Conservation (phyloP, 352 stramenopile genomes). For the Aphanomyces astaci region DNA sequence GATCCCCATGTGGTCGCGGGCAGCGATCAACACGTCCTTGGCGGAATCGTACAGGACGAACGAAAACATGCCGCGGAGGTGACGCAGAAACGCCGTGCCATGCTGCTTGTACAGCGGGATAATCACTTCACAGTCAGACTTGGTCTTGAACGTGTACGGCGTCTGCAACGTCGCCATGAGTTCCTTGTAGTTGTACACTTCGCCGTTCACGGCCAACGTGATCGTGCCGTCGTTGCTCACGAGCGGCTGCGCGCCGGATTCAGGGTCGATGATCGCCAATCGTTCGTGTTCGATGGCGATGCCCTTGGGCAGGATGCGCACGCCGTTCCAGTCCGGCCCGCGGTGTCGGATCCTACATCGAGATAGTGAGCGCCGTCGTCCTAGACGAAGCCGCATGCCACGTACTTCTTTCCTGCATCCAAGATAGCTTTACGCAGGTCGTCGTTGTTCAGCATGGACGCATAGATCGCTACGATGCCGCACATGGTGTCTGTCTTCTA, state of each 20-base stretch:
- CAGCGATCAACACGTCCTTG: conserved; percentile 91
- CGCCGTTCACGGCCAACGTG: conserved; percentile 96
- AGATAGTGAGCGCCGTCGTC: conserved; percentile 4
- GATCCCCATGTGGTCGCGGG: conserved; percentile 97
- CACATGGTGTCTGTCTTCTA: conserved; percentile 75
- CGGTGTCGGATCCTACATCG: conserved; percentile 87
- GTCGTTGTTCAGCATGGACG: conserved; percentile 86
- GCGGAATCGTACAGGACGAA: conserved; percentile 96
- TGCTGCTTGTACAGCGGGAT: conserved; percentile 93
- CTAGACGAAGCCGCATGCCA: neutral
- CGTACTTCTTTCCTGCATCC: conserved; percentile 84
- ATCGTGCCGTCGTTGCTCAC: conserved; percentile 85
- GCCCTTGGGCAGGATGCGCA: conserved; percentile 68
- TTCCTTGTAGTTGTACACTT: conserved; percentile 99
- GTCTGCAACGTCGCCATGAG: conserved; percentile 77
- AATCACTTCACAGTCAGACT: conserved; percentile 97
- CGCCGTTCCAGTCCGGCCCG: conserved; percentile 94
- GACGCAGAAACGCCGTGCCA: conserved; percentile 82
- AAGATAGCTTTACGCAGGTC: conserved; percentile 94
- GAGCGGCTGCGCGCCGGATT: conserved; percentile 90
- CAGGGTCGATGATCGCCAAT: conserved; percentile 98
- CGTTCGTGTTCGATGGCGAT: conserved; percentile 95
- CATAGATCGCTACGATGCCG: conserved; percentile 98
- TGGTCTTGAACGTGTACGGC: conserved; percentile 92
- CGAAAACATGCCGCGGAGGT: conserved; percentile 97